phyloP scores from a whole-genome alignment of 75 land plant species.

The Cupressus sempervirens region DNA sequence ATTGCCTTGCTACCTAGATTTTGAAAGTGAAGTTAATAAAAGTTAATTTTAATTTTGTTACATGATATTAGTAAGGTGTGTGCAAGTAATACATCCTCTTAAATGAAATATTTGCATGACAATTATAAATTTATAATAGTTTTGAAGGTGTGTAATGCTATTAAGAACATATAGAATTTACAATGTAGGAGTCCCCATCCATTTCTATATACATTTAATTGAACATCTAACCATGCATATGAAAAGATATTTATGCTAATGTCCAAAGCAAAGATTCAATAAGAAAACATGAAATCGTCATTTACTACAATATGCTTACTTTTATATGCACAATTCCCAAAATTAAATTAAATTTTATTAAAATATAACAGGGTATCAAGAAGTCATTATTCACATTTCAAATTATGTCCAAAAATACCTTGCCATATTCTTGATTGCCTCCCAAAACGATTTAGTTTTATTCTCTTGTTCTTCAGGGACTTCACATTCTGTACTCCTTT shows the following conservation, averaged over 20 bases:
- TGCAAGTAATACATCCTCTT: not conserved
- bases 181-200: not conserved
- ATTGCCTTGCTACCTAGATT: not conserved
- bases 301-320: not conserved
- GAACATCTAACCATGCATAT: not conserved
- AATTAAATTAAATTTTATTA: not conserved
- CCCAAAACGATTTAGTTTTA: conserved; percentile 20
- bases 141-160: not conserved
- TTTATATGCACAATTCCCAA: not conserved
- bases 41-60: not conserved
- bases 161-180: not conserved
- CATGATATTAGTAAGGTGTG: not conserved
- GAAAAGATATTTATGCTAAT: not conserved
- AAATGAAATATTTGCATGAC: not conserved
- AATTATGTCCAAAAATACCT: conserved; percentile 15
- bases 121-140: not conserved
- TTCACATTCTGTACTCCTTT: not conserved
- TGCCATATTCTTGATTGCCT: conserved; percentile 24
- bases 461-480: conserved; percentile 4
- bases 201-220: not conserved
- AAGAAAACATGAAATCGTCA: not conserved
- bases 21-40: not conserved
- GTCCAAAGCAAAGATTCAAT: not conserved
- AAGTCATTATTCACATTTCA: not conserved
- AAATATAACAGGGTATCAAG: not conserved